These are phyloP conservation scores for Oryza meyeriana DNA, from an alignment of 176 grass and related monocot genomes.

Conservation along the genomic window DNA sequence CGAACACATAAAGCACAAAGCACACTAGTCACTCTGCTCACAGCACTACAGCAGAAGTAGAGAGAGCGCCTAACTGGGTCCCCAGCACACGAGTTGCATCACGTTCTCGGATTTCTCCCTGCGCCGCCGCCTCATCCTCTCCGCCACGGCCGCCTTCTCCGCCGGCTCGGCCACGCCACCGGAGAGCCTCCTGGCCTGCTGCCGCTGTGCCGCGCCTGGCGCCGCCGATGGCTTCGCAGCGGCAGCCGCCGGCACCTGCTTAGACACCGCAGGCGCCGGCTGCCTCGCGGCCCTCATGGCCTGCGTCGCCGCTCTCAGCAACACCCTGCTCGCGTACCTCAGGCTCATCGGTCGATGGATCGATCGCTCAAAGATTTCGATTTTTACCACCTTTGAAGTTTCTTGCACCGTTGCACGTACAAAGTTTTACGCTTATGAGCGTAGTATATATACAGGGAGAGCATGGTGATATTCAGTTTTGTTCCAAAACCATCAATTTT, in stretches of 20 bases:
- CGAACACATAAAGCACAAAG: background rate
- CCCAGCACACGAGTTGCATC: slow-evolving; percentile 53
- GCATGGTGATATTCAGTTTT: no score
- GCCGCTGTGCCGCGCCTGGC: background rate
- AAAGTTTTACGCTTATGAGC: no score
- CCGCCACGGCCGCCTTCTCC: background rate
- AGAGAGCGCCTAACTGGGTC: slow-evolving; percentile 15
- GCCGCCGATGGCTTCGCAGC: background rate
- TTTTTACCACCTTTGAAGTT: background rate
- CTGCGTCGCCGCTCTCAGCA: slow-evolving; percentile 27
- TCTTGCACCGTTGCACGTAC: background rate
- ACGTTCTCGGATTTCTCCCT: slow-evolving; percentile 39
- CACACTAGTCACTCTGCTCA: background rate
- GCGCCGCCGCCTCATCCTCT: slow-evolving; percentile 23
- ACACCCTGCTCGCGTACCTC: slow-evolving; percentile 32
- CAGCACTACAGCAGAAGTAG: background rate
- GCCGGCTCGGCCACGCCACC: background rate
- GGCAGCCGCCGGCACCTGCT: background rate
- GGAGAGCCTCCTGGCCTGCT: slow-evolving; percentile 15
- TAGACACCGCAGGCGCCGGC: background rate
- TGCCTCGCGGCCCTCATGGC: slow-evolving; percentile 17
- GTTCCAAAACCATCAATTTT: background rate
- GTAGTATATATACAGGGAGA: background rate
- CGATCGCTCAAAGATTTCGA: background rate
- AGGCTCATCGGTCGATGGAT: slow-evolving; percentile 26